Conservation (phyloP, 75 land plant species). For the Pinus albicaulis region DNA sequence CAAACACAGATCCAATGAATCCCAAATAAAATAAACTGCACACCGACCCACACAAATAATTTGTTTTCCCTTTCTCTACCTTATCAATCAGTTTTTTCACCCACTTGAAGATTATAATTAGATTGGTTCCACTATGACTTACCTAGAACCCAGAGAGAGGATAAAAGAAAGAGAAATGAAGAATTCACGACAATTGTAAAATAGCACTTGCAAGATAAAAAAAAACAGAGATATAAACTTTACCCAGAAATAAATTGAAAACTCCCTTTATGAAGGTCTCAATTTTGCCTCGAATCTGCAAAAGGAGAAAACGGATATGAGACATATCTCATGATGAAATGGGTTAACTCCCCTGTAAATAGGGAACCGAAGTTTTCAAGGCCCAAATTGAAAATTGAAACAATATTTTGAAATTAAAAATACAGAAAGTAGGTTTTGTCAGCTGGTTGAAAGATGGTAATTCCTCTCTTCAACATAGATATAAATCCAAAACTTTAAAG, state of each 20-base stretch:
- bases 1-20: conserved; percentile 5
- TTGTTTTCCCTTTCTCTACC: neutral
- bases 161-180: neutral
- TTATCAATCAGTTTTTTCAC: neutral
- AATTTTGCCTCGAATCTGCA: conserved; percentile 50
- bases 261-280: conserved; percentile 45
- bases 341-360: neutral
- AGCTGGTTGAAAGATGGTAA: neutral
- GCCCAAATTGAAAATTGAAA: neutral
- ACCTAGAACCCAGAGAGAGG: neutral
- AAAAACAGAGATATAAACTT: neutral
- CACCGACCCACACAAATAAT: neutral
- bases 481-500: neutral
- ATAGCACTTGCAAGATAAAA: neutral
- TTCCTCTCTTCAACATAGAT: neutral
- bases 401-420: neutral
- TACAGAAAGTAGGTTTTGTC: neutral
- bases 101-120: neutral
- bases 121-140: no score
- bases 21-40: neutral
- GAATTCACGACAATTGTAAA: neutral
- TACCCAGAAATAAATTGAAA: conserved; percentile 44
- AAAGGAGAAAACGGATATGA: neutral
- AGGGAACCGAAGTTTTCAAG: neutral
- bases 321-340: neutral